A percentile compares a stretch with the other conserved stretches of the same genome.
phyloP scores from a whole-genome alignment of 2,329 filamentous ascomycete species.

The Ceratocystis alfenasii region DNA sequence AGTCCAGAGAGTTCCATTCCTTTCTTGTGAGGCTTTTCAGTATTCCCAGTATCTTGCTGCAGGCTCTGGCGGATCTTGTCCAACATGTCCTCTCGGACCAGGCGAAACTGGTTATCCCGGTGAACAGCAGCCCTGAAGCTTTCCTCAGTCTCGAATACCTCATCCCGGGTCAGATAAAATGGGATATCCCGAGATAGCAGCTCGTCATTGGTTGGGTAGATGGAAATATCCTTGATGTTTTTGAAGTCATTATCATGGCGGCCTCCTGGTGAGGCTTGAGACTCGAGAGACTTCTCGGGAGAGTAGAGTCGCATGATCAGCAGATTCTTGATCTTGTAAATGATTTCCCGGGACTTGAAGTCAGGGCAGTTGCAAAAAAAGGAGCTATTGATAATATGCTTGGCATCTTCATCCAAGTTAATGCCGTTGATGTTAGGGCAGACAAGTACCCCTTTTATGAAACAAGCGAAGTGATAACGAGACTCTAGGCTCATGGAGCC shows the following conservation, averaged over 20 bases:
- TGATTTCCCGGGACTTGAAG: not conserved
- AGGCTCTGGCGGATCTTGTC: slow-evolving; percentile 52
- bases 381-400: too few relatives aligned
- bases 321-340: slow-evolving; percentile 10
- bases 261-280: slow-evolving; percentile 39
- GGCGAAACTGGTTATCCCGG: slow-evolving; percentile 59
- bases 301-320: not conserved
- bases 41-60: slow-evolving; percentile 22
- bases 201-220: slow-evolving; percentile 56
- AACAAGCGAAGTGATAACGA: not conserved
- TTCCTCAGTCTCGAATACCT: slow-evolving; percentile 33
- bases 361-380: not conserved
- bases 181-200: slow-evolving; percentile 40
- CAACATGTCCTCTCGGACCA: slow-evolving; percentile 60
- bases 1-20: slow-evolving; percentile 33
- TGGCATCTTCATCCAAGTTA: not conserved
- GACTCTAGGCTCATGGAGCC: not conserved
- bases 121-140: slow-evolving; percentile 37
- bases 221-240: slow-evolving; percentile 48
- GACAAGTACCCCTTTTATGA: not conserved
- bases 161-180: slow-evolving; percentile 44
- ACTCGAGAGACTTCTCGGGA: not conserved
- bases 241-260: slow-evolving; percentile 61
- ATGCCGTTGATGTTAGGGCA: not conserved
- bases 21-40: slow-evolving; percentile 32